Percentiles rank a stretch among this genome's conserved stretches.
Evolutionary conservation across 345 rosid genomes (phyloP).

Genomic region (Salix dunnii): DNA sequence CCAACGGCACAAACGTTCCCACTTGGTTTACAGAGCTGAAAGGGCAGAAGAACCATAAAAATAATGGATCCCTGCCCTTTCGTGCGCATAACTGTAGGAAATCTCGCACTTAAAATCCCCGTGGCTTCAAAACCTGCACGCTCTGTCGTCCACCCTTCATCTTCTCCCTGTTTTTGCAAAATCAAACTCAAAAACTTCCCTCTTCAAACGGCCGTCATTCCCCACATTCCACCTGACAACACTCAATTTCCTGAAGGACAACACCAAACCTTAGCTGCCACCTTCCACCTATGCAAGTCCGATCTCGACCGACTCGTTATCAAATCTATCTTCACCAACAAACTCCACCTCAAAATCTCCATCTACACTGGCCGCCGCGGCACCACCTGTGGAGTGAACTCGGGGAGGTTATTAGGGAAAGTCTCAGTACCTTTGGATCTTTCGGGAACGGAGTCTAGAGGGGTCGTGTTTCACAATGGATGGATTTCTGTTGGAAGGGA

Average conservation of each 20-base stretch:
- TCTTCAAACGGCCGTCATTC: constrained; percentile 58
- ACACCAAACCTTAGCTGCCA: constrained; percentile 46
- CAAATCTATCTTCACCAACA: constrained; percentile 60
- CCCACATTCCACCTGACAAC: constrained; percentile 50
- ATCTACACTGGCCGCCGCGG: constrained; percentile 74
- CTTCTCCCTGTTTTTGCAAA: constrained; percentile 78
- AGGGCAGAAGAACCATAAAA: neutral
- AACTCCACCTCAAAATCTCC: constrained; percentile 47
- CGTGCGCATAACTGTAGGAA: constrained; percentile 68
- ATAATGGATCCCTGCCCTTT: constrained; percentile 96
- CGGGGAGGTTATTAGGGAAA: constrained; percentile 69
- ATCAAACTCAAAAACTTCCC: constrained; percentile 69
- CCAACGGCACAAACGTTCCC: neutral
- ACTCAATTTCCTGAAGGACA: constrained; percentile 30
- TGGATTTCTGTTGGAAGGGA: constrained; percentile 73
- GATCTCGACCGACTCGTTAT: constrained; percentile 55
- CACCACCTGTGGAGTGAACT: constrained; percentile 64
- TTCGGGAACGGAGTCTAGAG: constrained; percentile 47
- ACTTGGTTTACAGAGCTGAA: neutral
- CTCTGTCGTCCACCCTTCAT: constrained; percentile 76
- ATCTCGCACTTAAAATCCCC: constrained; percentile 69
- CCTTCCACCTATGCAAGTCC: constrained; percentile 67
- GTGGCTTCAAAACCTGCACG: constrained; percentile 57
- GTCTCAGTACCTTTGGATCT: constrained; percentile 77
- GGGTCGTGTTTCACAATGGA: constrained; percentile 61